Evolutionary conservation across 495 filamentous ascomycete species (phyloP).

Genomic region (Tuber indicum): DNA sequence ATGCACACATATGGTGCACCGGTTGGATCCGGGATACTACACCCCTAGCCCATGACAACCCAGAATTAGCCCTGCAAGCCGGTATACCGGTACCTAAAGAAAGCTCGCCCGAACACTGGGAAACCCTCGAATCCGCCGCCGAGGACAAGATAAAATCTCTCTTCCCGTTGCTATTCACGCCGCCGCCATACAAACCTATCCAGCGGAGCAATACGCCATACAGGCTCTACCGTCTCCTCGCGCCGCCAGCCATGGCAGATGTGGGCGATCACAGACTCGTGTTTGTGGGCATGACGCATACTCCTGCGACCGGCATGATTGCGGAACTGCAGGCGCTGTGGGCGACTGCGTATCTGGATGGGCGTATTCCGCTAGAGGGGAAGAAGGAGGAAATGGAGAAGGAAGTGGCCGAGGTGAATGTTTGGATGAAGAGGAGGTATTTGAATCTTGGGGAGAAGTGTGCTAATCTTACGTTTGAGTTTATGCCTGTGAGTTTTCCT

Average conservation of each 20-base stretch:
- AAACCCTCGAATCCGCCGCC: constrained; percentile 27
- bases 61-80: constrained; percentile 7
- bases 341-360: constrained; percentile 39
- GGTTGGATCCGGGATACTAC: constrained; percentile 35
- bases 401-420: constrained; percentile 29
- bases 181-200: constrained; percentile 7
- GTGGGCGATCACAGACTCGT: constrained; percentile 31
- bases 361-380: constrained; percentile 15
- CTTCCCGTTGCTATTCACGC: constrained; percentile 32
- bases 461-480: constrained; percentile 34
- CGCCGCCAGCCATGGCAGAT: constrained; percentile 32
- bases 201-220: constrained; percentile 33
- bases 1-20: constrained; percentile 41
- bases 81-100: constrained; percentile 18
- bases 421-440: constrained; percentile 35
- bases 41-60: constrained; percentile 11
- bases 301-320: constrained; percentile 23
- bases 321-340: constrained; percentile 40
- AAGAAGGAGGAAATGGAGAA: constrained; percentile 21
- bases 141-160: constrained; percentile 15
- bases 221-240: constrained; percentile 38
- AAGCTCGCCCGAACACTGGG: constrained; percentile 25
- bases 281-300: constrained; percentile 36
- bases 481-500: constrained; percentile 19
- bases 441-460: constrained; percentile 26